Evolutionary conservation across 192 early-diverging fungal genomes (phyloP), one percentile per base, ranked within the genome.

Genomic region (Backusella circina): DNA sequence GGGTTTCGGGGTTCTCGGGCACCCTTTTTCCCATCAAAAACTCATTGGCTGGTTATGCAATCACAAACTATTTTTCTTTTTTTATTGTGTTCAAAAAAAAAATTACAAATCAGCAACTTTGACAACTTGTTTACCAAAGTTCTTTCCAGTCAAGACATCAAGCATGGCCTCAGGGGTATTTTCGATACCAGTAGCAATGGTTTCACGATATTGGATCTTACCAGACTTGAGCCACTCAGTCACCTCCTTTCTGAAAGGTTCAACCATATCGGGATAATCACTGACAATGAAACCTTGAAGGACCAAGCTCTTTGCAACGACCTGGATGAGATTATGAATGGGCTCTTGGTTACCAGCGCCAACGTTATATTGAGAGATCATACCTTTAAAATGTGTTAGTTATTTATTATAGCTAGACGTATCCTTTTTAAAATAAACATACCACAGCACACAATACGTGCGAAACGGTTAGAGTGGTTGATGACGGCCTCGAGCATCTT

Each of bases 401-500:
- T 16, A 15, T n/a, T 41, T 12, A 41, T 16, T 15, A 41, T 41
- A 41, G 37, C 2, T 10, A 38, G 37, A 38, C 13, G 16, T 41
- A 41, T 39, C 38, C n/a, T n/a, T n/a, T n/a, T n/a, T n/a, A n/a
- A n/a, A 41, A 16, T 6, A 41, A 15, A 41, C 39, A 16, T 41
- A 50, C 95, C 93, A 75, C 91, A 93, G 2, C 84, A 85, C 23
- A 90, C 71, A 67, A 96, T 85, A 50, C 95, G 89, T 1, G 86
- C 93, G 67, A 81, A 73, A 3, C 13, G 16, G 83, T 95, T 95
- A 77, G 91, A 82, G 35, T 85, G 75, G 18, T 80, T 77, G 21
- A 97, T 80, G 8, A 84, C 91, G 18, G 87, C 86, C 21, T 96
- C 95, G 13, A 97, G 85, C 69, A 86, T 87, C 77, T 91, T 90